These are phyloP conservation scores for Podospora tetraspora DNA, from an alignment of 495 filamentous ascomycete species.

Conservation along the genomic window DNA sequence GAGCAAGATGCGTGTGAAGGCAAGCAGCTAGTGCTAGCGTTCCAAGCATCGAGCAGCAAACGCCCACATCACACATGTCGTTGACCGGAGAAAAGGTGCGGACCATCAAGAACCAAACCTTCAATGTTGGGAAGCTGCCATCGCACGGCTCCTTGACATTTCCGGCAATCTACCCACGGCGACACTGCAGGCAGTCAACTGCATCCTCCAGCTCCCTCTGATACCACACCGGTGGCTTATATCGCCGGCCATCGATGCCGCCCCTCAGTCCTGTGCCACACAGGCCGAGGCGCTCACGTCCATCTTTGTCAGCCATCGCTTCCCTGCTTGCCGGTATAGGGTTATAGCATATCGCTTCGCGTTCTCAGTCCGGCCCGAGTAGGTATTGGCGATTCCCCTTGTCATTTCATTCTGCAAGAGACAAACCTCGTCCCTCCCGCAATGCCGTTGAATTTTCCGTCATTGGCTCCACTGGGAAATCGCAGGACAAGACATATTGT, in stretches of 20 bases:
- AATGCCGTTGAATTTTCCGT: neutral
- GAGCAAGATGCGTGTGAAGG: neutral
- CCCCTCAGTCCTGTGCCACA: neutral
- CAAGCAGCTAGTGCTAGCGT: neutral
- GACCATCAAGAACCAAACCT: neutral
- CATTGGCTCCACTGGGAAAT: neutral
- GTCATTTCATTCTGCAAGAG: neutral
- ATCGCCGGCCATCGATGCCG: neutral
- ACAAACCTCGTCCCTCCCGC: neutral
- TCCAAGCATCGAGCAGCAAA: neutral
- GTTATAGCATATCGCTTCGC: neutral
- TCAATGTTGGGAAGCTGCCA: neutral
- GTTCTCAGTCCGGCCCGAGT: neutral
- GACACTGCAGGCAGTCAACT: neutral
- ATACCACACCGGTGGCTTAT: neutral
- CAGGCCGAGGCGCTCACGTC: neutral
- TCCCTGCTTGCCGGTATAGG: neutral
- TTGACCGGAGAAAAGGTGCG: neutral
- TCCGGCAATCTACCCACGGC: neutral
- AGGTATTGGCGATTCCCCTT: neutral
- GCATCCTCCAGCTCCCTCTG: neutral
- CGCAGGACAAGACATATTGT: conserved; percentile 17
- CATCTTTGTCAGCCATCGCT: neutral
- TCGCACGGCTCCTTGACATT: neutral
- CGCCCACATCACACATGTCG: neutral